Conservation (phyloP, 345 rosid genomes). For the Diplotaxis tenuifolia region DNA sequence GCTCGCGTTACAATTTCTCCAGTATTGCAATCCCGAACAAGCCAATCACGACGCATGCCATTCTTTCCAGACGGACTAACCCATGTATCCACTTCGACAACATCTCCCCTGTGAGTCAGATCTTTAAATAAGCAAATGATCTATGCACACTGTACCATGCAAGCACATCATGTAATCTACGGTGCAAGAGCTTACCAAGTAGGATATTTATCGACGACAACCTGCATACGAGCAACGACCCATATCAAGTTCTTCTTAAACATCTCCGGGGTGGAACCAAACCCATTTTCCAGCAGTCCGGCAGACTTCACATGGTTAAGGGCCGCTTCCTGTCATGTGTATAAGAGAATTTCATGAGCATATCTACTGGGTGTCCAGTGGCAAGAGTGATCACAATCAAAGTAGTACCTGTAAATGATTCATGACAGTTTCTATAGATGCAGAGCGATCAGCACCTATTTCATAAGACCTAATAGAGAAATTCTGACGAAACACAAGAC, state of each 20-base stretch:
- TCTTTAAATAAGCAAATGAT: conserved; percentile 2
- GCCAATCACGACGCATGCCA: conserved; percentile 98
- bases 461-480: conserved; percentile 96
- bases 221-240: conserved; percentile 95
- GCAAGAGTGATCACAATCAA: conserved; percentile 4
- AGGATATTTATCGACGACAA: conserved; percentile 86
- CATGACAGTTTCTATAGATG: conserved; percentile 95
- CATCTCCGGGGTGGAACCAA: conserved; percentile 99
- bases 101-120: conserved; percentile 78
- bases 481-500: conserved; percentile 78
- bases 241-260: conserved; percentile 83
- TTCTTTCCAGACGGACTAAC: conserved; percentile 85
- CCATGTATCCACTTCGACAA: conserved; percentile 88
- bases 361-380: neutral
- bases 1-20: conserved; percentile 89
- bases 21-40: conserved; percentile 63
- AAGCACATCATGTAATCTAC: neutral
- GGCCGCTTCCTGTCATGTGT: conserved; percentile 74
- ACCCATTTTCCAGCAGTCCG: conserved; percentile 89
- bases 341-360: neutral
- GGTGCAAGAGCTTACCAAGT: conserved; percentile 63
- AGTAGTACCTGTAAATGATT: conserved; percentile 86
- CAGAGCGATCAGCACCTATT: conserved; percentile 96
- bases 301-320: conserved; percentile 85
- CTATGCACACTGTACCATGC: conserved; percentile 1